Conservation (phyloP, 164 flowering plant species). For the Pachysandra terminalis region DNA sequence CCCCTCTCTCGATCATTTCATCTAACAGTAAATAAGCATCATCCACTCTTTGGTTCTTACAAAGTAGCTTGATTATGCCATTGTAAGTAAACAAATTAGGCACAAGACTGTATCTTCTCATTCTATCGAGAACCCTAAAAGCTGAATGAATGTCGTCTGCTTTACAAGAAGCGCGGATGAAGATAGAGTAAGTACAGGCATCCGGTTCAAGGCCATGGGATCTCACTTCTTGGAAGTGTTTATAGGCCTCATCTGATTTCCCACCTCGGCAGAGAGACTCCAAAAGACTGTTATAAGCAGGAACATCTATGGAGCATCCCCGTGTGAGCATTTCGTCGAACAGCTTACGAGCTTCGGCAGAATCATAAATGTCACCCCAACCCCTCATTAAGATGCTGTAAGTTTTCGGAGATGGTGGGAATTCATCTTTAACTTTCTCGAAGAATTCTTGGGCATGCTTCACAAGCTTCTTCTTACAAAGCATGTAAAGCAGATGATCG, state of each 20-base stretch:
- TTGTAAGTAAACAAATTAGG: conserved; percentile 76
- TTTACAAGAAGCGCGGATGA: conserved; percentile 63
- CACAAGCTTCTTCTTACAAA: conserved; percentile 67
- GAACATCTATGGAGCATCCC: conserved; percentile 48
- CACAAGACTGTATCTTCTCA: conserved; percentile 56
- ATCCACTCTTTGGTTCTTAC: conserved; percentile 51
- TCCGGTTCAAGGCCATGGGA: conserved; percentile 52
- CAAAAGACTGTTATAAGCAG: conserved; percentile 62
- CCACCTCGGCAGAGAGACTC: conserved; percentile 67
- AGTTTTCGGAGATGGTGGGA: conserved; percentile 40
- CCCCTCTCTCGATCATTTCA: conserved; percentile 69
- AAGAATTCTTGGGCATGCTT: conserved; percentile 63
- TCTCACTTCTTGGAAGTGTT: conserved; percentile 52
- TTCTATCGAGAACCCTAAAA: conserved; percentile 63
- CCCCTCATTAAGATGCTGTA: conserved; percentile 77
- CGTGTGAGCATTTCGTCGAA: conserved; percentile 76
- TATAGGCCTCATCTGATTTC: conserved; percentile 57
- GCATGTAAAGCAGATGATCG: conserved; percentile 45
- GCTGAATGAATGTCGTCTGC: conserved; percentile 61
- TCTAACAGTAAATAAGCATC: conserved; percentile 70
- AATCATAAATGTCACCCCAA: conserved; percentile 57
- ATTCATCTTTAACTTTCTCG: conserved; percentile 45
- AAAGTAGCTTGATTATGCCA: conserved; percentile 56
- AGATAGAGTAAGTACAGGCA: conserved; percentile 64
- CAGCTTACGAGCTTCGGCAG: conserved; percentile 45